Evolutionary conservation across 2,329 filamentous ascomycete genomes (phyloP).

Genomic region (Penicillium sp.): DNA sequence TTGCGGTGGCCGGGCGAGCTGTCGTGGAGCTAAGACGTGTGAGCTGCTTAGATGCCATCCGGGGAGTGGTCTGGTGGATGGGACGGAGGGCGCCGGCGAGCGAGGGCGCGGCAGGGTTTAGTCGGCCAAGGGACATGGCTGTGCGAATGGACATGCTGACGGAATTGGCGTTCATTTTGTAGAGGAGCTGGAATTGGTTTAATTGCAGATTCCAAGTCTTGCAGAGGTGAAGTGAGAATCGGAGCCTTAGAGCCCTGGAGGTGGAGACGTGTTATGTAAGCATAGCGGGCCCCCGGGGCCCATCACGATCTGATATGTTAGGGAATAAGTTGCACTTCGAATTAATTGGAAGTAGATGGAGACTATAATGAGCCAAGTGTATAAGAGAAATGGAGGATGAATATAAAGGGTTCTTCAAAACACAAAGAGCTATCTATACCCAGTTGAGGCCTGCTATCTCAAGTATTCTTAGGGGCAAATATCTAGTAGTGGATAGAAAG

Average conservation of each 20-base stretch:
- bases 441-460: not conserved
- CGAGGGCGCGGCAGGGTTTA: constrained; percentile 25
- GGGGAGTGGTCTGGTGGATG: constrained; percentile 13
- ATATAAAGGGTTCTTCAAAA: not conserved
- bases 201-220: constrained; percentile 1
- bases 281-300: not conserved
- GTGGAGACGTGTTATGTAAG: constrained; percentile 24
- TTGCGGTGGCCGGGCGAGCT: constrained; percentile 14
- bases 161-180: constrained; percentile 27
- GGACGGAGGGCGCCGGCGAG: constrained; percentile 22
- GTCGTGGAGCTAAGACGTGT: constrained; percentile 22
- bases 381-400: too few species aligned
- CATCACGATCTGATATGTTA: not conserved
- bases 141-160: constrained; percentile 35
- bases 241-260: constrained; percentile 8
- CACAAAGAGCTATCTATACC: not conserved
- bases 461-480: not conserved
- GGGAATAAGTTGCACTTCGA: not conserved
- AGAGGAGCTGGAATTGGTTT: constrained; percentile 3
- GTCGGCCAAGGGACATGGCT: constrained; percentile 27
- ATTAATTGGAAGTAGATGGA: too few species aligned
- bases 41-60: constrained; percentile 24
- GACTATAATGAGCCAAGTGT: too few species aligned
- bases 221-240: constrained; percentile 12
- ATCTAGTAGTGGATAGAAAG: not conserved